phyloP scores from a whole-genome alignment of 306 rosid genomes.

The Cucurbita maxima region DNA sequence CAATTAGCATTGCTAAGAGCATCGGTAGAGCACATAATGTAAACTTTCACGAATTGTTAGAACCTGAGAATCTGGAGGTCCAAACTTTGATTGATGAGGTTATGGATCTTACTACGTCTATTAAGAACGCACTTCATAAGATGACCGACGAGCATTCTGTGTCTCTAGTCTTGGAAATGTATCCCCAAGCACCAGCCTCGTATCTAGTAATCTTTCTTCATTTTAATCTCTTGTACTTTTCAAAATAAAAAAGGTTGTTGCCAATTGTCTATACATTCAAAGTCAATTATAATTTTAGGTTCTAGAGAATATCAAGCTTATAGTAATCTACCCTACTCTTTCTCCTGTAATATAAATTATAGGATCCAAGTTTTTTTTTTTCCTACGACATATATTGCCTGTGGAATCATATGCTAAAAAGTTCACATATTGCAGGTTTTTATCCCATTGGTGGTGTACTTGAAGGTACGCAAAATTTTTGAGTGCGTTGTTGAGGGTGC shows the following conservation, averaged over 20 bases:
- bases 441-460: conserved; percentile 42
- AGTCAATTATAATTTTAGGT: too few relatives aligned
- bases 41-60: conserved; percentile 53
- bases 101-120: conserved; percentile 39
- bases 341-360: neutral
- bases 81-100: conserved; percentile 30
- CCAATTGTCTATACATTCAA: neutral
- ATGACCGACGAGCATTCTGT: conserved; percentile 57
- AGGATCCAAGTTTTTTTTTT: neutral
- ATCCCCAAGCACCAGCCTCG: conserved; percentile 66
- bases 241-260: neutral
- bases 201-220: conserved; percentile 31
- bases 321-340: neutral
- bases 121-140: conserved; percentile 29
- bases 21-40: conserved; percentile 33
- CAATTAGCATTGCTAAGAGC: conserved; percentile 49
- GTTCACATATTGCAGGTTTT: conserved; percentile 42
- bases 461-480: conserved; percentile 34
- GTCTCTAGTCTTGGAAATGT: conserved; percentile 57
- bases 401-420: neutral
- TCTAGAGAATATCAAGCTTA: too few relatives aligned
- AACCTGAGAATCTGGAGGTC: conserved; percentile 24
- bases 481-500: conserved; percentile 24
- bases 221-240: neutral
- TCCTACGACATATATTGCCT: neutral